These are phyloP conservation scores for Triadica sebifera DNA, from an alignment of 345 rosid species.

Conservation along the genomic window DNA sequence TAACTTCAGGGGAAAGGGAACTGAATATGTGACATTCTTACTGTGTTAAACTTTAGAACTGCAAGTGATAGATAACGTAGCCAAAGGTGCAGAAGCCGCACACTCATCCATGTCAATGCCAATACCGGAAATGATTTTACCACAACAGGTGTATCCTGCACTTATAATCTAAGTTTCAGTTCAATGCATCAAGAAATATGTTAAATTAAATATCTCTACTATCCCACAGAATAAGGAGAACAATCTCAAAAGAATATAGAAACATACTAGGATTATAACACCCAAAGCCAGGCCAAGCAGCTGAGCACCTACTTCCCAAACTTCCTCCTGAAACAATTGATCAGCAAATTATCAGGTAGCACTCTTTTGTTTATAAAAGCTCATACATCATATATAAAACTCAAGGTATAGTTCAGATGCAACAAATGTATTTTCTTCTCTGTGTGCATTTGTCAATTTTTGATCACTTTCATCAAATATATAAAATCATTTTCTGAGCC, in stretches of 20 bases:
- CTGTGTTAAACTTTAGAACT: conserved; percentile 67
- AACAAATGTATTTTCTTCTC: background rate
- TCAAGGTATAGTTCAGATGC: background rate
- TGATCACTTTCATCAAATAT: too few relatives aligned
- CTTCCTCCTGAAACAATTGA: conserved; percentile 74
- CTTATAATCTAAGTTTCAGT: conserved; percentile 21
- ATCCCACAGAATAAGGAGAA: background rate
- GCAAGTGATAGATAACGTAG: conserved; percentile 80
- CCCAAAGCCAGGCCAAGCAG: conserved; percentile 85
- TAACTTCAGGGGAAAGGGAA: conserved; percentile 13
- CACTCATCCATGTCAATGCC: conserved; percentile 68
- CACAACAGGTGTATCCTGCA: conserved; percentile 88
- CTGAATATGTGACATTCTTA: conserved; percentile 28
- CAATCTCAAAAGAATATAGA: background rate
- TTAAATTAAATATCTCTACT: background rate
- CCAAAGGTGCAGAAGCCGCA: conserved; percentile 85
- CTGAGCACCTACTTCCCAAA: conserved; percentile 98
- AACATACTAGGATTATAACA: conserved; percentile 71
- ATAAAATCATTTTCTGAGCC: too few relatives aligned
- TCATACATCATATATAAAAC: background rate
- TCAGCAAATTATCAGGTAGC: conserved; percentile 8
- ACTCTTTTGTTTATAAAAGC: conserved; percentile 2
- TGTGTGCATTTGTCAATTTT: background rate
- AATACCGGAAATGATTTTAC: conserved; percentile 64
- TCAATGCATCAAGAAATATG: conserved; percentile 7